A percentile compares a stretch with the other conserved stretches of the same genome.
Conservation (phyloP, 179 eudicot species). For the Gypsophila paniculata region DNA sequence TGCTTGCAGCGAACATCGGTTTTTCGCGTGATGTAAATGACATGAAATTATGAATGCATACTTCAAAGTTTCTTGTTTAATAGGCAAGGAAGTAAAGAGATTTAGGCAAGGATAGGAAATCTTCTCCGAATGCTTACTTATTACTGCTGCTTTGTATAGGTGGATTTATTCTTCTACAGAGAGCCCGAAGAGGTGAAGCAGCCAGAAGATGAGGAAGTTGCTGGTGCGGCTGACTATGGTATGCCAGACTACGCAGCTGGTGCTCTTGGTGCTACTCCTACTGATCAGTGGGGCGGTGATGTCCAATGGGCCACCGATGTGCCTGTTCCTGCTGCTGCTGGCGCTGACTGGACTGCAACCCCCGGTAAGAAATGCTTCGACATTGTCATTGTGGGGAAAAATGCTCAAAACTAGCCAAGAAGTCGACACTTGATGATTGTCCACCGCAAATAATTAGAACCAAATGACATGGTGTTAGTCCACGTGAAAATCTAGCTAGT, state of each 20-base stretch:
- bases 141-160: constrained; percentile 19
- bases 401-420: no score
- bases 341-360: neutral
- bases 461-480: no score
- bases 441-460: no score
- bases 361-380: neutral
- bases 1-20: no score
- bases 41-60: neutral
- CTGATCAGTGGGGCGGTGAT: neutral
- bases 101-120: no score
- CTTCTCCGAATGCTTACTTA: neutral
- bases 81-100: neutral
- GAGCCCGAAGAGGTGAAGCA: constrained; percentile 36
- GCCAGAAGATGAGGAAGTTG: constrained; percentile 28
- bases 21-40: no score
- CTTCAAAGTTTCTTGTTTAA: neutral
- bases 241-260: constrained; percentile 26
- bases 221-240: constrained; percentile 27
- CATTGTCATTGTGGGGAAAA: no score
- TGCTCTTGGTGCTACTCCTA: constrained; percentile 5
- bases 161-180: constrained; percentile 34
- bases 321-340: neutral
- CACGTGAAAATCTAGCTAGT: no score
- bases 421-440: no score
- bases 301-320: neutral